Percentiles rank a stretch among this genome's conserved stretches.
These are phyloP conservation scores for Calonectria multiphialidica DNA, from an alignment of 2,329 filamentous ascomycete genomes.

Conservation along the genomic window DNA sequence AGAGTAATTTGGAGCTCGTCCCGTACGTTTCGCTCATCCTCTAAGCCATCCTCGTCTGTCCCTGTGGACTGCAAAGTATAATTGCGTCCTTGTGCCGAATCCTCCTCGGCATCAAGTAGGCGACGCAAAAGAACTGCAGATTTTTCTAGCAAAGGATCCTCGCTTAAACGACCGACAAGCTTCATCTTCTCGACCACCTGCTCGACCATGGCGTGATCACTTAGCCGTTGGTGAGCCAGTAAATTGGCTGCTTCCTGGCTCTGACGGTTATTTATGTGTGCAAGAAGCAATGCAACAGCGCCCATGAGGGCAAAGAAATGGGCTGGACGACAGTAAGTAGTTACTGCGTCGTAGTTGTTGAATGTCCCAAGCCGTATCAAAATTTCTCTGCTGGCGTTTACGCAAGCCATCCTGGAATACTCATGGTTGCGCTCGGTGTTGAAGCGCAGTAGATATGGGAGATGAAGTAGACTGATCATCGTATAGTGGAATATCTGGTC, in stretches of 20 bases:
- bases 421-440: not conserved
- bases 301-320: slow-evolving; percentile 23
- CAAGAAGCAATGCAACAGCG: slow-evolving; percentile 11
- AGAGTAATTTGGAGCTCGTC: not conserved
- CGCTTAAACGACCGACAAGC: not conserved
- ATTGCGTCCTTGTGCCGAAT: not conserved
- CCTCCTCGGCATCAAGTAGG: not conserved
- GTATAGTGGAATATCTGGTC: slow-evolving; percentile 8
- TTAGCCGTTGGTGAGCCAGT: slow-evolving; percentile 13
- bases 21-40: not conserved
- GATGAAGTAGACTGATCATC: slow-evolving; percentile 14
- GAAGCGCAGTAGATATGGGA: not conserved
- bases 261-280: slow-evolving; percentile 11
- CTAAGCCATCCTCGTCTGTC: not conserved
- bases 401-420: slow-evolving; percentile 12
- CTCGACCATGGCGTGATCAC: slow-evolving; percentile 20
- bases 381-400: slow-evolving; percentile 19
- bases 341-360: slow-evolving; percentile 8
- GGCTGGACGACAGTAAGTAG: slow-evolving; percentile 7
- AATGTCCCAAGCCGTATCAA: slow-evolving; percentile 1
- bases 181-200: slow-evolving; percentile 15
- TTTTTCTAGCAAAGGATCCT: not conserved
- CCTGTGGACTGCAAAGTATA: not conserved
- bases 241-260: not conserved
- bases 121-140: not conserved